These are phyloP conservation scores for Coniochaeta sp. DNA, from an alignment of 2,329 filamentous ascomycete species.

Conservation along the genomic window DNA sequence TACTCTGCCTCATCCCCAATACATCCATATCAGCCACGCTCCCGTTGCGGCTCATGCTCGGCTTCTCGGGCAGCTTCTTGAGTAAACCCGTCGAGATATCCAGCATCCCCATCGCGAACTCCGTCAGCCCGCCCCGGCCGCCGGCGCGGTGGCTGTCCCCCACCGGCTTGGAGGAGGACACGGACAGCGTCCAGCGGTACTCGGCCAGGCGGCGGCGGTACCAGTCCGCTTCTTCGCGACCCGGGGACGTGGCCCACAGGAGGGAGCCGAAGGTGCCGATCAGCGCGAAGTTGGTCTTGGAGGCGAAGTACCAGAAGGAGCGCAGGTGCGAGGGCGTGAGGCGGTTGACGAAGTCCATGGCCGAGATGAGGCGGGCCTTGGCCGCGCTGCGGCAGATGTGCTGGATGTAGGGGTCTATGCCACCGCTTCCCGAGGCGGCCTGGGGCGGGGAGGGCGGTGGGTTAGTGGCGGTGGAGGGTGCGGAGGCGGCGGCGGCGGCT, in stretches of 20 bases:
- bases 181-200: constrained; percentile 89
- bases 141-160: constrained; percentile 19
- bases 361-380: constrained; percentile 87
- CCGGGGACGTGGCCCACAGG: constrained; percentile 82
- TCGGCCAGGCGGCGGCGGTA: constrained; percentile 80
- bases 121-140: constrained; percentile 49
- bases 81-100: constrained; percentile 65
- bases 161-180: constrained; percentile 63
- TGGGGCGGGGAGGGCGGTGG: constrained; percentile 16
- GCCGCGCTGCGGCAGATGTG: constrained; percentile 92
- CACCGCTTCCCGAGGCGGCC: constrained; percentile 24
- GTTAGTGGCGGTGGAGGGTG: constrained; percentile 22
- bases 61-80: constrained; percentile 65
- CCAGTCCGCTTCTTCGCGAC: constrained; percentile 84
- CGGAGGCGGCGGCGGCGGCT: constrained; percentile 13
- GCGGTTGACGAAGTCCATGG: constrained; percentile 96
- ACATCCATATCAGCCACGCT: constrained; percentile 42
- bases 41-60: constrained; percentile 50
- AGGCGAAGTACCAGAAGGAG: constrained; percentile 90
- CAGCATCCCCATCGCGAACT: constrained; percentile 72
- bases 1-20: constrained; percentile 27
- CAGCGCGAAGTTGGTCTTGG: constrained; percentile 84
- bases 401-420: constrained; percentile 71
- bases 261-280: constrained; percentile 91
- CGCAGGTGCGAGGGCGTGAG: constrained; percentile 78